A percentile compares a stretch with the other conserved stretches of the same genome.
phyloP scores from a whole-genome alignment of 768 basidiomycete genomes.

The Cubamyces sp. region DNA sequence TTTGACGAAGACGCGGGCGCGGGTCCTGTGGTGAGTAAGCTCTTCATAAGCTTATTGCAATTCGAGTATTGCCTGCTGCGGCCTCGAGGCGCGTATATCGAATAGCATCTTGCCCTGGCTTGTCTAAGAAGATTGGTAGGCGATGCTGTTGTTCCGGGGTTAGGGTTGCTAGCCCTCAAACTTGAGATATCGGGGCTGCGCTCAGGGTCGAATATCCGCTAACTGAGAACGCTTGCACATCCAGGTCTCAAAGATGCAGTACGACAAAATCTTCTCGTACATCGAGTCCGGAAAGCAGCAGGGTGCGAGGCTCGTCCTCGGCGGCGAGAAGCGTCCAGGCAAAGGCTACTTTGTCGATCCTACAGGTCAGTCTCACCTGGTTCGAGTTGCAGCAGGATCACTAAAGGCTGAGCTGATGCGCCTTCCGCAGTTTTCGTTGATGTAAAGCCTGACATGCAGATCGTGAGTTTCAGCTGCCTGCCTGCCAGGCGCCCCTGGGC shows the following conservation, averaged over 20 bases:
- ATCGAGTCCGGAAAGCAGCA: slow-evolving; percentile 84
- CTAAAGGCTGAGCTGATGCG: slow-evolving; percentile 10
- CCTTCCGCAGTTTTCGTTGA: slow-evolving; percentile 73
- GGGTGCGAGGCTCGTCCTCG: slow-evolving; percentile 78
- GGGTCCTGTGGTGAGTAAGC: slow-evolving; percentile 79
- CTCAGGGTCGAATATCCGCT: no score
- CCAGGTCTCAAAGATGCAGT: slow-evolving; percentile 82
- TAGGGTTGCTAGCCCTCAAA: no score
- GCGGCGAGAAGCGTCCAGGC: slow-evolving; percentile 75
- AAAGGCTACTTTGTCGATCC: slow-evolving; percentile 92
- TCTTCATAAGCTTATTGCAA: background rate
- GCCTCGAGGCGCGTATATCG: no score
- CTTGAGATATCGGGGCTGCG: no score
- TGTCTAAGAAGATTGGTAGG: no score
- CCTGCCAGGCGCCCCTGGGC: background rate
- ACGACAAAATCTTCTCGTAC: slow-evolving; percentile 85
- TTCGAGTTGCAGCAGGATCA: background rate
- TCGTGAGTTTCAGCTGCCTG: slow-evolving; percentile 51
- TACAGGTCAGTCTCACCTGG: slow-evolving; percentile 59
- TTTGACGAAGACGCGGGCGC: slow-evolving; percentile 75
- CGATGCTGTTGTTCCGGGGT: no score
- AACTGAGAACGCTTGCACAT: background rate
- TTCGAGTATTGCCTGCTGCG: no score
- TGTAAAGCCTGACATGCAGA: slow-evolving; percentile 80
- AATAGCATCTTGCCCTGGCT: no score